Evolutionary conservation across 768 basidiomycete species (phyloP).

Genomic region (Lactifluus piperatus): DNA sequence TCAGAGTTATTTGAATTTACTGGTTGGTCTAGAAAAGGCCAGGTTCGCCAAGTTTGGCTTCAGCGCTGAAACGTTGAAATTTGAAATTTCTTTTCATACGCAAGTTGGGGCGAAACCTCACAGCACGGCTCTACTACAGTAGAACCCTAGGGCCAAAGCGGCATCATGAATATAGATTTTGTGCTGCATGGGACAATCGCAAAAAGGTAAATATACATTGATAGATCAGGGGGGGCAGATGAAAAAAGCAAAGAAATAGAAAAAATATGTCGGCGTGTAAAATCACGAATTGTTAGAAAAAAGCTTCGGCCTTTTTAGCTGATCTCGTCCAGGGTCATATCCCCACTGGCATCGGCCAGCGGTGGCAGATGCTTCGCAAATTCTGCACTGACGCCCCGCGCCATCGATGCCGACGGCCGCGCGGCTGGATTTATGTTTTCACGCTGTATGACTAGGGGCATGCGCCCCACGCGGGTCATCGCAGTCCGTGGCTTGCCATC

Average conservation of each 20-base stretch:
- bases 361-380: conserved; percentile 16
- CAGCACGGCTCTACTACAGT: neutral
- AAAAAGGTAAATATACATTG: neutral
- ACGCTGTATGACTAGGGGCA: conserved; percentile 23
- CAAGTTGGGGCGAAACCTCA: neutral
- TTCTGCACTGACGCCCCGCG: neutral
- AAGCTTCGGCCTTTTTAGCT: neutral
- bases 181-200: neutral
- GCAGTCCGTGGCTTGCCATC: conserved; percentile 28
- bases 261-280: neutral
- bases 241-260: neutral
- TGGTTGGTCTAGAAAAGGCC: neutral
- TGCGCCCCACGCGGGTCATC: conserved; percentile 28
- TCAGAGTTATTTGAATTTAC: too few species aligned
- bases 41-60: neutral
- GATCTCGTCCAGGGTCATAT: conserved; percentile 29
- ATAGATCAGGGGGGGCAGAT: neutral
- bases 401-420: neutral
- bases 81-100: neutral
- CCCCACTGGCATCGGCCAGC: conserved; percentile 17
- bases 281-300: neutral
- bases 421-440: conserved; percentile 13
- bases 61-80: neutral
- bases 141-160: too few species aligned
- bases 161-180: neutral